These are phyloP conservation scores for Leishmania amazonensis DNA, from an alignment of 208 protist species.

Conservation along the genomic window DNA sequence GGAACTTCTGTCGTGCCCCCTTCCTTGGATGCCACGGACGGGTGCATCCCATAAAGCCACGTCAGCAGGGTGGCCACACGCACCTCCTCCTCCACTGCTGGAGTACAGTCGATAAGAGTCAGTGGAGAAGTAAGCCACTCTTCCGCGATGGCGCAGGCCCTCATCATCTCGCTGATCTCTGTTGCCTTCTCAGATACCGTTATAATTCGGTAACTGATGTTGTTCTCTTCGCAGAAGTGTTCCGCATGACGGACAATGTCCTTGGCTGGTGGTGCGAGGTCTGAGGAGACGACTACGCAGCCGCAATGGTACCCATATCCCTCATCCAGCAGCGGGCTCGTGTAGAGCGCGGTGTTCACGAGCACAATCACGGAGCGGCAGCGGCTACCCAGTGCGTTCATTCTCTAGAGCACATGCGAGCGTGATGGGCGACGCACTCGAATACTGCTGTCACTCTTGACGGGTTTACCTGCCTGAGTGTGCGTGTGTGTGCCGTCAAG, in stretches of 20 bases:
- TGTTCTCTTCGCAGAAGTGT: constrained; percentile 11
- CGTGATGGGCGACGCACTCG: not conserved
- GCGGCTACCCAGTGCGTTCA: constrained; percentile 46
- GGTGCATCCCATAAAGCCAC: constrained; percentile 9
- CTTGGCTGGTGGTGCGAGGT: not conserved
- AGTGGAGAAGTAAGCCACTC: constrained; percentile 3
- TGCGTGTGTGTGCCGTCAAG: not conserved
- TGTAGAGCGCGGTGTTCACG: not conserved
- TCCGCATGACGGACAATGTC: not conserved
- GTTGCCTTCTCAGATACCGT: not conserved
- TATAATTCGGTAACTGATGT: not conserved
- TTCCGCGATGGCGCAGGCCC: not conserved
- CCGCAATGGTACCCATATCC: constrained; percentile 20
- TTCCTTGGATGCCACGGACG: not conserved
- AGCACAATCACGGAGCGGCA: constrained; percentile 45
- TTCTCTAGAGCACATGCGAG: constrained; percentile 4
- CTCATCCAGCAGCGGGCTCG: not conserved
- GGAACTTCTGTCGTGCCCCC: not conserved
- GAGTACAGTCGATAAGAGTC: constrained; percentile 5
- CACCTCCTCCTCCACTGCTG: not conserved
- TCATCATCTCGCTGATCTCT: not conserved
- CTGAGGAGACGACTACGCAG: constrained; percentile 17
- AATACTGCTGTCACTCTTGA: not conserved
- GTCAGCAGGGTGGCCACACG: constrained; percentile 1
- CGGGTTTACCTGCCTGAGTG: not conserved